These are phyloP conservation scores for Xylaria polymorpha DNA, from an alignment of 2,329 filamentous ascomycete species.

Conservation along the genomic window DNA sequence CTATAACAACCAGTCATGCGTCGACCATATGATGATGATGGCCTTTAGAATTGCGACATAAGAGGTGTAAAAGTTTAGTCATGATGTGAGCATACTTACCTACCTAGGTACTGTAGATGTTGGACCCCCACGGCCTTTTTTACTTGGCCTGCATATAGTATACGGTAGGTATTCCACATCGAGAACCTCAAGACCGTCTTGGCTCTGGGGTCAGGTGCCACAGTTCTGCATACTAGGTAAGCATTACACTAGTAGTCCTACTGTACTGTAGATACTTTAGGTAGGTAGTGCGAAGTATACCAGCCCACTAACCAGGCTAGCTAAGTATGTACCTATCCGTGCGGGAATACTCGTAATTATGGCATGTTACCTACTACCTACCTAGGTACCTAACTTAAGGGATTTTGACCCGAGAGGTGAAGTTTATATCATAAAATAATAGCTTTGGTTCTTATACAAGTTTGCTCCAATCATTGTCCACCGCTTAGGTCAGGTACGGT, in stretches of 20 bases:
- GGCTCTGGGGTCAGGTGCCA: slow-evolving; percentile 16
- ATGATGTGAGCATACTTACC: slow-evolving; percentile 1
- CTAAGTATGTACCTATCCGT: neutral
- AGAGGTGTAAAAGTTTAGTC: neutral
- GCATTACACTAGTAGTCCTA: neutral
- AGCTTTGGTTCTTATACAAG: neutral
- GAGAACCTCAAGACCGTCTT: neutral
- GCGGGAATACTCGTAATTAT: neutral
- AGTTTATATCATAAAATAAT: too few species aligned
- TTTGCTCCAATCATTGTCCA: neutral
- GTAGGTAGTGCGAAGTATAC: too few species aligned
- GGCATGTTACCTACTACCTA: neutral
- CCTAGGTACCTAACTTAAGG: too few species aligned
- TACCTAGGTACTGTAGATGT: neutral
- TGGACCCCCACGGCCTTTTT: slow-evolving; percentile 3
- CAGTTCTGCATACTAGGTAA: slow-evolving; percentile 1
- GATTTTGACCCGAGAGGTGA: neutral
- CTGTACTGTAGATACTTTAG: neutral
- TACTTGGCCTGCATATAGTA: neutral
- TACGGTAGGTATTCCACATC: neutral
- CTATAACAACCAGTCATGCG: neutral
- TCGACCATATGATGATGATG: neutral
- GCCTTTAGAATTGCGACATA: neutral
- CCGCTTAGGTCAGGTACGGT: too few species aligned
- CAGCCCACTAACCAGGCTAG: too few species aligned